Base-by-base conservation (phyloP, 2,329 filamentous ascomycete species). In the Pseudocercospora fuligena region DNA sequence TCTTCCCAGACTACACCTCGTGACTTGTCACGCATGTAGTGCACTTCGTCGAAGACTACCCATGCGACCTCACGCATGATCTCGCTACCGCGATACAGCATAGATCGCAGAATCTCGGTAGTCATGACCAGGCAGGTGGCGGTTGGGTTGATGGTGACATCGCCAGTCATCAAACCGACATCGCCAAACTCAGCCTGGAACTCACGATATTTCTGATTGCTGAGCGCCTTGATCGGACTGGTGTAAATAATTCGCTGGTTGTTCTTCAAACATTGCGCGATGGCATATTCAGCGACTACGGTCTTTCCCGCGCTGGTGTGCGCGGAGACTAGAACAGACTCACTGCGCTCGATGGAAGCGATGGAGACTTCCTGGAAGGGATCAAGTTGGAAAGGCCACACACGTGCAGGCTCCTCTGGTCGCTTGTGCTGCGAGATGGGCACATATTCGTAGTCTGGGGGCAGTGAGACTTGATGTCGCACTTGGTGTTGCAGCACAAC, bases 171-270 rank as follows among this genome's bases (percentile, higher is more conserved):
- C 68, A 99, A 85, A 66, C 95, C 95, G 60, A 97, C 94, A 77
- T 99, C 95, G 66, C 94, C 94, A 82, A 99, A 99, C 66, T 97
- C 92, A 49, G 92, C 92, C 73, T 92, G 90, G 79, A 99, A 99
- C 78, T 99, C 95, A 83, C 95, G 87, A 79, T 97, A 99, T 79
- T 99, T 99, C 78, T 99, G 95, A 81, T 99, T 99, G 81, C 94
- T 98, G 74, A 99, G 84, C 11, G 95, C 95, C 82, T 99, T 99
- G 85, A 99, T 99, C 1, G 95, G 95, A 86, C 94, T 97, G 8
- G 95, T 99, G 82, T 99, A 99, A 79, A 99, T 99, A 75, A 99
- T 94, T 78, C 95, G 88, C 83, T 99, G 95, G 81, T 98, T 98
- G 79, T 93, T 92, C 85, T 95, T 96, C 79, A 99, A 85, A 79